Conservation (phyloP, 2,329 filamentous ascomycete species). For the Boeremia lycopersici region DNA sequence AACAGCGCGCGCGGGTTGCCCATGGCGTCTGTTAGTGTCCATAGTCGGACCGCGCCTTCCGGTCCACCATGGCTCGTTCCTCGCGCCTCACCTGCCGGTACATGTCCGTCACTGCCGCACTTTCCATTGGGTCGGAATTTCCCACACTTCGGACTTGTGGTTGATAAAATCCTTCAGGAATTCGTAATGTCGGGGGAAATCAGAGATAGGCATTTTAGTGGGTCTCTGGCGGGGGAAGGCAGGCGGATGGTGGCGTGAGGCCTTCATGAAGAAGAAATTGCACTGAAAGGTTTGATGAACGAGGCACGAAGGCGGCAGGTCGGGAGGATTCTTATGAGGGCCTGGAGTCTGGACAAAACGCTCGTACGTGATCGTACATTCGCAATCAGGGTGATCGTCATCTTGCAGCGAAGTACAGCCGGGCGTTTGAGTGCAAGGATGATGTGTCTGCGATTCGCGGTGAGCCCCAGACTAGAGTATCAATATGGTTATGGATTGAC, state of each 20-base stretch:
- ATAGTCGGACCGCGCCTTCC: slow-evolving; percentile 8
- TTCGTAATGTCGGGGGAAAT: background rate
- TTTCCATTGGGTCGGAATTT: slow-evolving; percentile 5
- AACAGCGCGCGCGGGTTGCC: slow-evolving; percentile 1
- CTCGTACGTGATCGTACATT: background rate
- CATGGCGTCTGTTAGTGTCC: slow-evolving; percentile 1
- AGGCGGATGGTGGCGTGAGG: background rate
- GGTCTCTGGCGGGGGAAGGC: background rate
- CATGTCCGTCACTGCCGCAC: background rate
- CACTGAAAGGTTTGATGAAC: background rate
- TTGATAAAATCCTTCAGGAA: slow-evolving; percentile 3
- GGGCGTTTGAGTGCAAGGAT: slow-evolving; percentile 2
- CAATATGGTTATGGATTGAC: slow-evolving; percentile 2
- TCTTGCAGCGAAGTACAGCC: slow-evolving; percentile 11
- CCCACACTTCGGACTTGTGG: background rate
- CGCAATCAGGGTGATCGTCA: background rate
- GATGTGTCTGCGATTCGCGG: background rate
- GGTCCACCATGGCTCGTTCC: background rate
- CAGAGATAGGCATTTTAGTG: background rate
- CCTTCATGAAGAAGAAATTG: background rate
- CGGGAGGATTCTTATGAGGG: background rate
- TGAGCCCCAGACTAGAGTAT: background rate
- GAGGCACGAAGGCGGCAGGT: background rate
- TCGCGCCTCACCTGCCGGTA: background rate
- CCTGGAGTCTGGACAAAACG: slow-evolving; percentile 1